These are phyloP conservation scores for Nakazawaea molendinolei DNA, from an alignment of 805 yeast genomes.

Conservation along the genomic window DNA sequence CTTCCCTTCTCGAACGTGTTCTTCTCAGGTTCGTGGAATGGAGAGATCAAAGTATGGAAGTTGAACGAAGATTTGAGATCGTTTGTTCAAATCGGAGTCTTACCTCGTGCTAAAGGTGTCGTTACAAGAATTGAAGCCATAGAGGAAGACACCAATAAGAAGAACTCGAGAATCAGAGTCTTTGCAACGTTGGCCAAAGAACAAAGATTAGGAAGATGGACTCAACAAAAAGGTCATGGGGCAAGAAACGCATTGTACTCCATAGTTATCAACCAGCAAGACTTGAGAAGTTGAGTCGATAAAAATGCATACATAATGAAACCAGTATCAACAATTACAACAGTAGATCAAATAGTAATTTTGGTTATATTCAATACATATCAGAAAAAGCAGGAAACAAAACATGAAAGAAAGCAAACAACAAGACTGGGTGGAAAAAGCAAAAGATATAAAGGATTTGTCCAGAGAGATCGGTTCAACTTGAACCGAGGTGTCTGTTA, in stretches of 20 bases:
- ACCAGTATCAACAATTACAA: no score
- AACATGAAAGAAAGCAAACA: no score
- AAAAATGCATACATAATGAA: no score
- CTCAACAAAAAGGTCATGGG: conserved; percentile 44
- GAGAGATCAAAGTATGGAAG: conserved; percentile 73
- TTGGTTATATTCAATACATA: no score
- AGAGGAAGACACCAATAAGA: conserved; percentile 37
- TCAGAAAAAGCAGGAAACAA: no score
- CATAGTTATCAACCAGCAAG: conserved; percentile 32
- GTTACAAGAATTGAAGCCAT: conserved; percentile 57
- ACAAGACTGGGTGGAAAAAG: no score
- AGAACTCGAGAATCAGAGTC: conserved; percentile 45
- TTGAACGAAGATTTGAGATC: conserved; percentile 56
- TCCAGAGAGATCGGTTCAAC: conserved; percentile 19
- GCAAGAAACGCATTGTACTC: conserved; percentile 71
- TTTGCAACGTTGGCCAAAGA: conserved; percentile 75
- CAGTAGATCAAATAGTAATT: no score
- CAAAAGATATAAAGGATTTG: conserved; percentile 21
- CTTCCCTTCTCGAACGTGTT: conserved; percentile 82
- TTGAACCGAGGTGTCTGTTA: conserved; percentile 2
- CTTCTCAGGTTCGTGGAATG: conserved; percentile 85
- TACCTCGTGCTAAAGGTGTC: conserved; percentile 60
- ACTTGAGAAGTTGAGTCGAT: conserved; percentile 16
- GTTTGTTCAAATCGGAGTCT: conserved; percentile 49
- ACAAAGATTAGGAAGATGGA: conserved; percentile 87